Percentiles rank a stretch among this genome's conserved stretches.
phyloP scores from a whole-genome alignment of 768 basidiomycete species.

The Lanmaoa pseudosensibilis region DNA sequence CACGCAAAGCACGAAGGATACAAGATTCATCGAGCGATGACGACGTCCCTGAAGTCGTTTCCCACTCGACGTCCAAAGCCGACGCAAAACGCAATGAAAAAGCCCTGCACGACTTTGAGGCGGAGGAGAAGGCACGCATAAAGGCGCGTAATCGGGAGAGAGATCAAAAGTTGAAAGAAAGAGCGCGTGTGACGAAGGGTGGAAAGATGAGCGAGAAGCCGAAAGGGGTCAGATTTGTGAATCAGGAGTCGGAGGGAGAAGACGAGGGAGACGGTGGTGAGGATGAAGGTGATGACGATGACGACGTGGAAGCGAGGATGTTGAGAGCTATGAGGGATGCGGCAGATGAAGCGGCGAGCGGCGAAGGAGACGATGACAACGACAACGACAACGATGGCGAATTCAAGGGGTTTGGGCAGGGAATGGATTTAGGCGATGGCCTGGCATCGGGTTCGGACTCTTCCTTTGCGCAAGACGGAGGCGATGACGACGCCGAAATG shows the following conservation, averaged over 20 bases:
- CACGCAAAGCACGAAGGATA: constrained; percentile 13
- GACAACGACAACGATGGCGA: constrained; percentile 21
- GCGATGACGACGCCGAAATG: constrained; percentile 15
- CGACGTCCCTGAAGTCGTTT: constrained; percentile 51
- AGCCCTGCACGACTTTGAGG: constrained; percentile 38
- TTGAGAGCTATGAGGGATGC: constrained; percentile 32
- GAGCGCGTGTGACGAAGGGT: constrained; percentile 33
- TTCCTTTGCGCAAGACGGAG: constrained; percentile 15
- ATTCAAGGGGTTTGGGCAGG: constrained; percentile 8
- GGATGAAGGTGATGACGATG: constrained; percentile 24
- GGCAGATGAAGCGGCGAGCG: constrained; percentile 19
- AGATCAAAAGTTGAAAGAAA: constrained; percentile 51
- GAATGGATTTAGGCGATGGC: constrained; percentile 10
- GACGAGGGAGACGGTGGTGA: constrained; percentile 29
- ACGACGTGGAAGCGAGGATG: constrained; percentile 27
- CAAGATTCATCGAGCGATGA: constrained; percentile 35
- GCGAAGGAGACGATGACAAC: constrained; percentile 20
- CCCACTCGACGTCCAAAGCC: constrained; percentile 48
- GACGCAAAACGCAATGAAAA: constrained; percentile 37
- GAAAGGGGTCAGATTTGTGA: constrained; percentile 16
- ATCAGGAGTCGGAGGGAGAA: constrained; percentile 8
- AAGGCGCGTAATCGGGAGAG: constrained; percentile 47
- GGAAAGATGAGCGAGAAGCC: constrained; percentile 8
- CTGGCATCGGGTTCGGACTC: constrained; percentile 14
- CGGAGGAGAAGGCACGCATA: constrained; percentile 40